Evolutionary conservation across 176 grass and related monocot genomes (phyloP).

Genomic region (Echinochloa phyllopogon): DNA sequence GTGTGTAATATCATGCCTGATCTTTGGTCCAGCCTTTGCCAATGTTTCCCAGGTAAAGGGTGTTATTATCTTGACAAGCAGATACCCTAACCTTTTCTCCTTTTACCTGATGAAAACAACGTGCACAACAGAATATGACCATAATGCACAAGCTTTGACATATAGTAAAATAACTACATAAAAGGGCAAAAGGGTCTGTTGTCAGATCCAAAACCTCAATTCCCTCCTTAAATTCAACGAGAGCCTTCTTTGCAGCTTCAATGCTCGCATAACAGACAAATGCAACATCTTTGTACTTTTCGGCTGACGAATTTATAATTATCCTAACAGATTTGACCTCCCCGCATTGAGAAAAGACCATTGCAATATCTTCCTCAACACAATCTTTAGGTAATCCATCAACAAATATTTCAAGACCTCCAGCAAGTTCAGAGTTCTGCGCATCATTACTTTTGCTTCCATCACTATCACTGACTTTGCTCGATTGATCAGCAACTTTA

Average conservation of each 20-base stretch:
- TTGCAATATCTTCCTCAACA: conserved; percentile 64
- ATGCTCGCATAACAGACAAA: conserved; percentile 66
- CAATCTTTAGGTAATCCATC: conserved; percentile 61
- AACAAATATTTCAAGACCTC: conserved; percentile 69
- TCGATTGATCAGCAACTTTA: conserved; percentile 25
- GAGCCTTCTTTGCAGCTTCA: conserved; percentile 72
- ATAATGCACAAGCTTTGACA: conserved; percentile 22
- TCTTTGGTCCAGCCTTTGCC: conserved; percentile 89
- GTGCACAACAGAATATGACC: conserved; percentile 29
- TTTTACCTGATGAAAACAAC: conserved; percentile 70
- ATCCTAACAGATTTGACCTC: conserved; percentile 72
- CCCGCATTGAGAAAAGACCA: conserved; percentile 65
- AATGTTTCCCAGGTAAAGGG: conserved; percentile 78
- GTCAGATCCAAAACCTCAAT: conserved; percentile 62
- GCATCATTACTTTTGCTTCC: conserved; percentile 21
- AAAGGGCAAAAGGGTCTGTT: conserved; percentile 34
- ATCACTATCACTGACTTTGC: conserved; percentile 21
- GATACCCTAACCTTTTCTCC: conserved; percentile 72
- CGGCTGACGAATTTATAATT: conserved; percentile 50
- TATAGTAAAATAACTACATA: conserved; percentile 21
- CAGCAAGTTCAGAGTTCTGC: conserved; percentile 43
- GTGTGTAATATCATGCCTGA: conserved; percentile 50
- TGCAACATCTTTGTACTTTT: conserved; percentile 62
- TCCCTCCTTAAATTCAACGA: conserved; percentile 74
- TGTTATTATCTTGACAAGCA: conserved; percentile 57